Base-by-base conservation (phyloP, 2,329 filamentous ascomycete species). In the Pseudogymnoascus sp. region DNA sequence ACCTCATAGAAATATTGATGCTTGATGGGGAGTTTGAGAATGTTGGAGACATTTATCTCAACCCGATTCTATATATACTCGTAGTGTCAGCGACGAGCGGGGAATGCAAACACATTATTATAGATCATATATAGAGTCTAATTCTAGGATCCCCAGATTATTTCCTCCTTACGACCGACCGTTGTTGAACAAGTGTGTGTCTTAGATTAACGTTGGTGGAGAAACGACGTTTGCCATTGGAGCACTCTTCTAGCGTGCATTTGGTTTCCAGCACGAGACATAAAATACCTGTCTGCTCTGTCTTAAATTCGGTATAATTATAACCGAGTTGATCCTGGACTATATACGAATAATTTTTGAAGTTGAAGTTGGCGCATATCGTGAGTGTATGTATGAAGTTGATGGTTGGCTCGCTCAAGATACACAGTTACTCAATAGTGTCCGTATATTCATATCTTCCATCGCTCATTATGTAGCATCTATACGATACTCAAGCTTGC, bases 201-300 rank as follows among this genome's bases (percentile, higher is more conserved):
- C 34, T 36, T 36, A 36, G 34, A 36, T 36, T 36, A 36, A 36
- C 34, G 34, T 51, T 29, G 23, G 47, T 18, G 47, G 26, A 34
- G 26, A 47, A 16, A 31, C 3, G 8, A 6, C n/a, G 47, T 18
- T 18, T 54, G 14, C 10, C 10, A 54, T 54, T 54, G 26, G 47
- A 34, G 26, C 4, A 18, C 26, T 31, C 26, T 54, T 31, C 47
- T 54, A 54, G 47, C 47, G 47, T 54, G 47, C 47, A 18, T 34
- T 14, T 6, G 3, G 47, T 11, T 31, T 34, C 4, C 23, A 51
- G 29, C 45, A 7, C 23, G 2, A 29, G 4, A 51, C 6, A 51
- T 51, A 10, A 12, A 51, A 29, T 51, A 5, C 45, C 92, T 90
- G 66, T 91, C 88, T 0, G 86, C 85, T 63, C 3, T 54, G 7